A percentile compares a stretch with the other conserved stretches of the same genome.
Evolutionary conservation across 2,329 filamentous ascomycete genomes (phyloP).

Genomic region (Monosporascus ibericus): DNA sequence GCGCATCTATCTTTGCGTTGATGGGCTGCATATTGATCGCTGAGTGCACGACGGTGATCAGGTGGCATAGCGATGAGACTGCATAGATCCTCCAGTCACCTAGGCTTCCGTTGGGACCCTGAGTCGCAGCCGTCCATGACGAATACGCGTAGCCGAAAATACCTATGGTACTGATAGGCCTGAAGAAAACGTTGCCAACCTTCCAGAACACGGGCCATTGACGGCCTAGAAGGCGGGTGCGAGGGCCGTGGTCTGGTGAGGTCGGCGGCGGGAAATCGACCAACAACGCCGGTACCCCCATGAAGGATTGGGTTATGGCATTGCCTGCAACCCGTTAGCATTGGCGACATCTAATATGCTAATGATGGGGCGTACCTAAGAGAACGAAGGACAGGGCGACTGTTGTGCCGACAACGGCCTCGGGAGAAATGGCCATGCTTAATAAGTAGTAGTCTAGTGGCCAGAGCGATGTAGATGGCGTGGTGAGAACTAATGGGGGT

Average conservation of each 20-base stretch:
- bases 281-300: conserved; percentile 42
- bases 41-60: conserved; percentile 41
- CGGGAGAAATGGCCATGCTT: conserved; percentile 11
- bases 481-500: too few relatives aligned
- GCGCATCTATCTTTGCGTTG: conserved; percentile 39
- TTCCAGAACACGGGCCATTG: conserved; percentile 46
- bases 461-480: too few relatives aligned
- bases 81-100: conserved; percentile 41
- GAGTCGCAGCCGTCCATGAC: conserved; percentile 25
- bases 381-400: conserved; percentile 43
- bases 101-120: conserved; percentile 10
- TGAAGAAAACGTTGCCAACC: conserved; percentile 45
- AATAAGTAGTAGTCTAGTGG: too few relatives aligned
- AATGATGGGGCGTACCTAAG: conserved; percentile 28
- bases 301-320: conserved; percentile 46
- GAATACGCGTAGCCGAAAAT: conserved; percentile 41
- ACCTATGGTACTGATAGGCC: conserved; percentile 42
- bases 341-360: neutral
- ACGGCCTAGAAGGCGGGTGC: conserved; percentile 37
- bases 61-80: conserved; percentile 35
- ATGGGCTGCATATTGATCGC: conserved; percentile 45
- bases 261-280: conserved; percentile 37
- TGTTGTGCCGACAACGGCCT: conserved; percentile 36
- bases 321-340: conserved; percentile 30
- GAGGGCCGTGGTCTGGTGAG: conserved; percentile 32